Conservation (phyloP, 306 rosid genomes). For the Pueraria montana region DNA sequence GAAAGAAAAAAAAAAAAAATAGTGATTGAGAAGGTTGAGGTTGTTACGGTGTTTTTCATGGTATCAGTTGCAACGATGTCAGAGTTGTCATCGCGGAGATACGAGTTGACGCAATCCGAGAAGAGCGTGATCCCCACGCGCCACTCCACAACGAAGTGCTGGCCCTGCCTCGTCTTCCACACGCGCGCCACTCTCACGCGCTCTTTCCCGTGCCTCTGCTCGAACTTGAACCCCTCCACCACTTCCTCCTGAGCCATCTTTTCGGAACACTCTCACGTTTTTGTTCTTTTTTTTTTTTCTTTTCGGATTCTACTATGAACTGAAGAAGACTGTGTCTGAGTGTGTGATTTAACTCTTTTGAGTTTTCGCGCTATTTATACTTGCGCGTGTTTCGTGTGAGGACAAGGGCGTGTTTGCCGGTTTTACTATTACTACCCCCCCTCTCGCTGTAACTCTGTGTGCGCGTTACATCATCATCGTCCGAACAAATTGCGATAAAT, state of each 20-base stretch:
- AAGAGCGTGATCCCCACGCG: slow-evolving; percentile 74
- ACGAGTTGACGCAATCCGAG: slow-evolving; percentile 79
- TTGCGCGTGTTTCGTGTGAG: neutral
- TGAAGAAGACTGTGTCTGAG: neutral
- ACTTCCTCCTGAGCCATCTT: slow-evolving; percentile 55
- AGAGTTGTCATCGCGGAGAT: slow-evolving; percentile 73
- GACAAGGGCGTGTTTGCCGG: slow-evolving; percentile 9
- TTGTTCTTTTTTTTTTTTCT: no score
- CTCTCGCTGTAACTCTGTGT: neutral
- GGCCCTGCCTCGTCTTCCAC: slow-evolving; percentile 71
- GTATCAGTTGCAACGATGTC: slow-evolving; percentile 95
- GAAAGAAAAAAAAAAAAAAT: neutral
- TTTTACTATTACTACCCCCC: neutral
- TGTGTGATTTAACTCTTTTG: neutral
- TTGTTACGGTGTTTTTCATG: slow-evolving; percentile 86
- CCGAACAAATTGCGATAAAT: neutral
- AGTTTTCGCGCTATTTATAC: neutral
- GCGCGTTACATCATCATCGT: slow-evolving; percentile 22
- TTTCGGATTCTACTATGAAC: neutral
- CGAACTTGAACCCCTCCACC: slow-evolving; percentile 71
- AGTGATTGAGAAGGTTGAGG: neutral
- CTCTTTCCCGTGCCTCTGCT: slow-evolving; percentile 89
- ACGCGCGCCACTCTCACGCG: slow-evolving; percentile 89
- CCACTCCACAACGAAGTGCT: slow-evolving; percentile 85
- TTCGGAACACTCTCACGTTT: neutral